These are phyloP conservation scores for Penicillium rolfsii DNA, from an alignment of 2,329 filamentous ascomycete species.

Conservation along the genomic window DNA sequence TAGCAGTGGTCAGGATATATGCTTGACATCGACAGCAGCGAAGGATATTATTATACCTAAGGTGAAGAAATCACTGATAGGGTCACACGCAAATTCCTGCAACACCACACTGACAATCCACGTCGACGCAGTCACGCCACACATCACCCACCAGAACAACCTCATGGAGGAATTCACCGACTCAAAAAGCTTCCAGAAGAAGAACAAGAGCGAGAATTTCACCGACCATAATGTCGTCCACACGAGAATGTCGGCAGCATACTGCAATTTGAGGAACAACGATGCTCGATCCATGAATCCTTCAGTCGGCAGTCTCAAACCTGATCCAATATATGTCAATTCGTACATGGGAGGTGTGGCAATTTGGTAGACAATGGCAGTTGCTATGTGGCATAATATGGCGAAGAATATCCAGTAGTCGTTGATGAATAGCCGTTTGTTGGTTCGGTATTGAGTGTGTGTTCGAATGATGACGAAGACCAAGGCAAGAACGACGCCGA, in stretches of 20 bases:
- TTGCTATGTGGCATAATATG: not conserved
- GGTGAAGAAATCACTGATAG: not conserved
- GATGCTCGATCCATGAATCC: not conserved
- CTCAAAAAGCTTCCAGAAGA: not conserved
- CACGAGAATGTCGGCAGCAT: not conserved
- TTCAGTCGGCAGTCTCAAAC: not conserved
- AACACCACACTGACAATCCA: not conserved
- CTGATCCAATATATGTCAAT: not conserved
- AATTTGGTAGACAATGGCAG: not conserved
- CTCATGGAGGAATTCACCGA: not conserved
- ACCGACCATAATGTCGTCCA: not conserved
- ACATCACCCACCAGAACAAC: not conserved
- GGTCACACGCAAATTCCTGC: not conserved
- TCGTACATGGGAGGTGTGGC: not conserved
- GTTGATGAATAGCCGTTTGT: not conserved
- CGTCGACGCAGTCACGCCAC: not conserved
- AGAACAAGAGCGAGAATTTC: not conserved
- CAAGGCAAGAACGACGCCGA: not conserved
- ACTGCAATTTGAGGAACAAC: not conserved
- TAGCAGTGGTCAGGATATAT: not conserved
- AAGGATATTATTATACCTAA: not conserved
- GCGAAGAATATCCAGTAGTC: not conserved
- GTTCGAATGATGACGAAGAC: not conserved
- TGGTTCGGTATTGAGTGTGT: not conserved
- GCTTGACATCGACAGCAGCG: not conserved